These are phyloP conservation scores for Solanum corneliomulleri DNA, from an alignment of 257 asterid species.

Conservation along the genomic window DNA sequence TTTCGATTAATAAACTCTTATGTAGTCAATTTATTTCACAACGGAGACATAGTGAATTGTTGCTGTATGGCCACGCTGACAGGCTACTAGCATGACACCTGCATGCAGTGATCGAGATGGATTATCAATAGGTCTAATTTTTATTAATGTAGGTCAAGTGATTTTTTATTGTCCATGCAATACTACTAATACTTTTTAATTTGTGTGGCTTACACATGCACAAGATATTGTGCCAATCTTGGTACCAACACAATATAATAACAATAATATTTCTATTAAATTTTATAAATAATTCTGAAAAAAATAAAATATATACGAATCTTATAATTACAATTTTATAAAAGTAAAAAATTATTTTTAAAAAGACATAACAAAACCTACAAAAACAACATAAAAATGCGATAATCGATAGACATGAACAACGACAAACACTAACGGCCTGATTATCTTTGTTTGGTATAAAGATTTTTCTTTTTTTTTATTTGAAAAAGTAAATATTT, in stretches of 20 bases:
- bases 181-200: background rate
- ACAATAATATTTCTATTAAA: too few relatives aligned
- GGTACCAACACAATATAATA: background rate
- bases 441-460: background rate
- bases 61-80: background rate
- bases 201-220: background rate
- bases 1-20: too few relatives aligned
- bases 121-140: background rate
- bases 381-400: too few relatives aligned
- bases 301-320: accelerated
- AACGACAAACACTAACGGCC: background rate
- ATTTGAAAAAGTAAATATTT: background rate
- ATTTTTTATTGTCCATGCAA: background rate
- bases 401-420: background rate
- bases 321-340: too few relatives aligned
- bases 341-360: too few relatives aligned
- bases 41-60: background rate
- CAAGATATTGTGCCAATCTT: background rate
- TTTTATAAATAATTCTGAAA: too few relatives aligned
- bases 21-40: background rate
- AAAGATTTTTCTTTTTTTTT: background rate
- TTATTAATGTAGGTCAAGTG: too few relatives aligned
- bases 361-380: too few relatives aligned
- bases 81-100: background rate
- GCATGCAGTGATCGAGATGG: background rate